A percentile compares a stretch with the other conserved stretches of the same genome.
These are phyloP conservation scores for Trichoderma sp. DNA, from an alignment of 2,329 filamentous ascomycete genomes.

Conservation along the genomic window DNA sequence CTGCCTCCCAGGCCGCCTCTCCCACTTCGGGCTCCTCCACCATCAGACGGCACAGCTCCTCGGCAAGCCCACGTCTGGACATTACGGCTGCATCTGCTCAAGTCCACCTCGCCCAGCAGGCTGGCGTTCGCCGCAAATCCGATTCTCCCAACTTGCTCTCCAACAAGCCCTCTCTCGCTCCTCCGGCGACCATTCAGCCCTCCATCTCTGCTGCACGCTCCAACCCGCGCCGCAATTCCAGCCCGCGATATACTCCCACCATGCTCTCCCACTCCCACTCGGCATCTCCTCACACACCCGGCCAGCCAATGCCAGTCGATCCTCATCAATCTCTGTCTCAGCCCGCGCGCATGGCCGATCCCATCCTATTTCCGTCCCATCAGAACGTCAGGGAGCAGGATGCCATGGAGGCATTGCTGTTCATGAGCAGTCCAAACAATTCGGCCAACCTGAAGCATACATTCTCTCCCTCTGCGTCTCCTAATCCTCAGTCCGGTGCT, in stretches of 20 bases:
- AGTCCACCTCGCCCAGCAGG: conserved; percentile 26
- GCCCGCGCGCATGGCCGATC: conserved; percentile 38
- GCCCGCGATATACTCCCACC: conserved; percentile 46
- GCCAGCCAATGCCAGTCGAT: conserved; percentile 34
- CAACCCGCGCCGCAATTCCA: conserved; percentile 50
- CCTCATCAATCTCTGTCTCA: conserved; percentile 32
- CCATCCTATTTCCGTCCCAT: conserved; percentile 61
- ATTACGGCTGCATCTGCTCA: conserved; percentile 32
- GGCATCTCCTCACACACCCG: conserved; percentile 44
- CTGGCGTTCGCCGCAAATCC: conserved; percentile 29
- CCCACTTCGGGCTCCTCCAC: conserved; percentile 58
- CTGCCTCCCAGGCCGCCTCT: conserved; percentile 66
- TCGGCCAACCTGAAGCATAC: conserved; percentile 59
- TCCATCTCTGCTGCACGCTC: conserved; percentile 37
- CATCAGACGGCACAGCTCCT: conserved; percentile 48
- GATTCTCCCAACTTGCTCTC: conserved; percentile 37
- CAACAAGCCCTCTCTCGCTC: conserved; percentile 44
- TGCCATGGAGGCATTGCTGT: conserved; percentile 74
- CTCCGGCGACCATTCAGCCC: conserved; percentile 54
- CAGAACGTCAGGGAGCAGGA: conserved; percentile 73
- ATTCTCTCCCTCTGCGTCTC: conserved; percentile 45
- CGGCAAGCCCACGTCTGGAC: conserved; percentile 52
- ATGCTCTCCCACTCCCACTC: conserved; percentile 50
- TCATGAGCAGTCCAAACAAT: conserved; percentile 77
- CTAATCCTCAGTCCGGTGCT: conserved; percentile 28